Evolutionary conservation across 257 asterid genomes (phyloP).

Genomic region (Perilla frutescens): DNA sequence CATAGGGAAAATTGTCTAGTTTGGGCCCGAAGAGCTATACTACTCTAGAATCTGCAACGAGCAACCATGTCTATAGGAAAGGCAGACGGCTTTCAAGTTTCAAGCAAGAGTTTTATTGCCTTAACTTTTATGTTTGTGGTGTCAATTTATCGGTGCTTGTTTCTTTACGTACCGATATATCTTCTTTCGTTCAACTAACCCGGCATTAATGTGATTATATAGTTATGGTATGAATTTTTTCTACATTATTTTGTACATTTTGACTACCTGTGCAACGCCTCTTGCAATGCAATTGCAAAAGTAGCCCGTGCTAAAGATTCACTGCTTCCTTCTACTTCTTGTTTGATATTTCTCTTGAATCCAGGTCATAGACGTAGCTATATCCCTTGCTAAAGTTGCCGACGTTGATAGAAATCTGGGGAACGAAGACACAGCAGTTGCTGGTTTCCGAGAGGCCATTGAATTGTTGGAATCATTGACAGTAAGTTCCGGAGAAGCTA

Average conservation of each 20-base stretch:
- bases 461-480: constrained; percentile 62
- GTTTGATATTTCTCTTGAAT: constrained; percentile 4
- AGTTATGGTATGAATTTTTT: constrained; percentile 3
- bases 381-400: constrained; percentile 92
- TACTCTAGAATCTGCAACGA: neutral
- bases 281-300: neutral
- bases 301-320: neutral
- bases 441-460: constrained; percentile 80
- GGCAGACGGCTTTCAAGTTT: constrained; percentile 1
- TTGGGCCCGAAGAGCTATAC: neutral
- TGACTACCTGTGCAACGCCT: neutral
- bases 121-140: neutral
- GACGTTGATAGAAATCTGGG: constrained; percentile 89
- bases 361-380: constrained; percentile 78
- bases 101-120: neutral
- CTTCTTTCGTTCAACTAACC: neutral
- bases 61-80: constrained; percentile 1
- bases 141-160: neutral
- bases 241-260: neutral
- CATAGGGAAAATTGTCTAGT: neutral
- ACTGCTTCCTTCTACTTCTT: constrained; percentile 7
- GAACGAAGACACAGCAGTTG: constrained; percentile 61
- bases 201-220: constrained; percentile 16
- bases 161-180: neutral
- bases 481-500: constrained; percentile 56